phyloP scores from a whole-genome alignment of 1,284 basidiomycete genomes.

The Paramarasmius palmivorus region DNA sequence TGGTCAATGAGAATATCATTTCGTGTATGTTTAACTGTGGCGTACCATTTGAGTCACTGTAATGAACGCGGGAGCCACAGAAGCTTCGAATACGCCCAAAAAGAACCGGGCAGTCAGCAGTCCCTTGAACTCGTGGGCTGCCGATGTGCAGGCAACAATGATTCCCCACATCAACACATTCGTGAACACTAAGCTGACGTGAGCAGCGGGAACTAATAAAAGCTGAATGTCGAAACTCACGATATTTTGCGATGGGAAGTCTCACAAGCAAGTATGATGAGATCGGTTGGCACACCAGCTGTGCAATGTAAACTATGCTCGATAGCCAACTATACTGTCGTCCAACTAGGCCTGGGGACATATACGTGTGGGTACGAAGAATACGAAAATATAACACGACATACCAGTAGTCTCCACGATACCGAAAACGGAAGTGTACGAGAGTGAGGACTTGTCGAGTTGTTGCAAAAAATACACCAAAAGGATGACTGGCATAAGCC shows the following conservation, averaged over 20 bases:
- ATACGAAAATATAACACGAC: conserved; percentile 6
- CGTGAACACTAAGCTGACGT: conserved; percentile 30
- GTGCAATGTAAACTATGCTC: conserved; percentile 46
- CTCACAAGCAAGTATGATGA: conserved; percentile 44
- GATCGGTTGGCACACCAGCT: conserved; percentile 45
- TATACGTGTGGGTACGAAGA: background rate
- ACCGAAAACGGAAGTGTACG: conserved; percentile 44
- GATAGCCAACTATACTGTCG: conserved; percentile 46
- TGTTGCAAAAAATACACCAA: conserved; percentile 46
- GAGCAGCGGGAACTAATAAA: background rate
- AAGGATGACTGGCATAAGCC: conserved; percentile 41
- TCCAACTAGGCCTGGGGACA: conserved; percentile 35
- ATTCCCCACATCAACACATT: conserved; percentile 45
- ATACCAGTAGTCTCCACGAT: conserved; percentile 37
- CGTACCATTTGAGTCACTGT: conserved; percentile 44
- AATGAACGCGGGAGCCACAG: conserved; percentile 43
- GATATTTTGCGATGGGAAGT: conserved; percentile 42
- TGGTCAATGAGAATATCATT: background rate
- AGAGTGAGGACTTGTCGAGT: conserved; percentile 44
- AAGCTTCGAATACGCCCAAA: conserved; percentile 45
- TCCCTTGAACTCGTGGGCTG: conserved; percentile 39
- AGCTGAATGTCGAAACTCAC: conserved; percentile 20
- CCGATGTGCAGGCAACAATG: conserved; percentile 35
- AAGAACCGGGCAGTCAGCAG: conserved; percentile 40
- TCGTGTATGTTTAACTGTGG: too few species aligned